phyloP scores from a whole-genome alignment of 208 protist genomes.

The Naegleria gruberi region DNA sequence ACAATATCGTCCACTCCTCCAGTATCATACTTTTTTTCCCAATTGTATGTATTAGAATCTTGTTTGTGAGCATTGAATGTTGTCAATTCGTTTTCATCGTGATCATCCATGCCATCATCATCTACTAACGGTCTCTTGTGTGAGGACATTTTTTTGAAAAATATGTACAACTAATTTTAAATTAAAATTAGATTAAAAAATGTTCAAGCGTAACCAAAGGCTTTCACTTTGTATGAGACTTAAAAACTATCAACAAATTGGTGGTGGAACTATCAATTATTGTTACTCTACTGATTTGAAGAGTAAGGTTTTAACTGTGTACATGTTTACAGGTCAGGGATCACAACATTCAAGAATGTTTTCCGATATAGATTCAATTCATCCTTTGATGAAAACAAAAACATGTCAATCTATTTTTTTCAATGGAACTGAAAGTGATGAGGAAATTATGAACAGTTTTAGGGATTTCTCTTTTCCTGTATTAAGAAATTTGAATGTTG shows the following conservation, averaged over 20 bases:
- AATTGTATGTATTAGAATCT: neutral
- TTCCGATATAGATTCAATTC: neutral
- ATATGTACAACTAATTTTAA: too few species aligned
- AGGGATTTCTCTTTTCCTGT: neutral
- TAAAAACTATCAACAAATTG: too few species aligned
- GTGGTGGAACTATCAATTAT: too few species aligned
- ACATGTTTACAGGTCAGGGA: slow-evolving; percentile 5
- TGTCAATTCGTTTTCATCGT: neutral
- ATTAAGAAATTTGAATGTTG: neutral
- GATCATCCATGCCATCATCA: too few species aligned
- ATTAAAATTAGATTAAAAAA: too few species aligned
- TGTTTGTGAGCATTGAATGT: neutral
- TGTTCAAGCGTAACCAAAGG: too few species aligned
- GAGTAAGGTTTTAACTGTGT: neutral
- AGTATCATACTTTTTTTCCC: neutral
- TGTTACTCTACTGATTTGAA: too few species aligned
- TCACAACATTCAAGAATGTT: neutral
- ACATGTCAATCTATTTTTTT: neutral
- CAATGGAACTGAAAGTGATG: neutral
- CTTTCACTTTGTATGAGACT: too few species aligned
- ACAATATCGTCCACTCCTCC: neutral
- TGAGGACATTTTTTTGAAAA: too few species aligned
- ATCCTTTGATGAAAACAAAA: neutral
- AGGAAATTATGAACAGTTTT: neutral
- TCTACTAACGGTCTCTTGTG: too few species aligned